phyloP scores from a whole-genome alignment of 1,284 basidiomycete genomes.

The Sparassis latifolia region DNA sequence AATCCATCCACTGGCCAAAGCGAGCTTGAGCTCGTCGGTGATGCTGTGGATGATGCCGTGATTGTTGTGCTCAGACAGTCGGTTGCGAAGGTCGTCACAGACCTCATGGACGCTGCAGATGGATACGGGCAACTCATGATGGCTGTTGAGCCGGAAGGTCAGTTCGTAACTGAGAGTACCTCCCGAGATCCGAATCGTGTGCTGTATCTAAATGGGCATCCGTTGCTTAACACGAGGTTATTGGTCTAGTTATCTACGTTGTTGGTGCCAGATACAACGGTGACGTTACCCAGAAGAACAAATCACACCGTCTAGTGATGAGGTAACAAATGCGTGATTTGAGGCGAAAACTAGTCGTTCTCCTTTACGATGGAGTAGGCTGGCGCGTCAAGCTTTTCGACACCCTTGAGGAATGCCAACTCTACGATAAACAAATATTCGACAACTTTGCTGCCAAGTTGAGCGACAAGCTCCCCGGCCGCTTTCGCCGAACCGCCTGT shows the following conservation, averaged over 20 bases:
- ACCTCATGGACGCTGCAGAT: slow-evolving; percentile 45
- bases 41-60: slow-evolving; percentile 46
- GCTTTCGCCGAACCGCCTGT: slow-evolving; percentile 91
- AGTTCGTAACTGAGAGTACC: slow-evolving; percentile 22
- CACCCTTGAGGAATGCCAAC: slow-evolving; percentile 77
- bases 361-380: slow-evolving; percentile 80
- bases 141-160: slow-evolving; percentile 36
- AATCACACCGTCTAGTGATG: too few relatives aligned
- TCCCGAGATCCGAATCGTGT: slow-evolving; percentile 36
- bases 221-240: slow-evolving; percentile 69
- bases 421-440: slow-evolving; percentile 97
- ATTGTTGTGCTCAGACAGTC: slow-evolving; percentile 52
- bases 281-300: too few relatives aligned
- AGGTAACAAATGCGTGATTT: too few relatives aligned
- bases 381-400: slow-evolving; percentile 79
- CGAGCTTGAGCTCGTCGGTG: slow-evolving; percentile 52
- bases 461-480: slow-evolving; percentile 84
- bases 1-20: slow-evolving; percentile 60
- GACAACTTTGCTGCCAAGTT: slow-evolving; percentile 78
- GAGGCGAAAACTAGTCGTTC: slow-evolving; percentile 44
- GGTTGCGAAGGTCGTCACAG: slow-evolving; percentile 47
- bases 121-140: slow-evolving; percentile 47
- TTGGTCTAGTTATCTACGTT: slow-evolving; percentile 35
- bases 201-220: slow-evolving; percentile 72
- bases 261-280: too few relatives aligned